These are phyloP conservation scores for Trichoderma endophyticum DNA, from an alignment of 2,329 filamentous ascomycete genomes.

Conservation along the genomic window DNA sequence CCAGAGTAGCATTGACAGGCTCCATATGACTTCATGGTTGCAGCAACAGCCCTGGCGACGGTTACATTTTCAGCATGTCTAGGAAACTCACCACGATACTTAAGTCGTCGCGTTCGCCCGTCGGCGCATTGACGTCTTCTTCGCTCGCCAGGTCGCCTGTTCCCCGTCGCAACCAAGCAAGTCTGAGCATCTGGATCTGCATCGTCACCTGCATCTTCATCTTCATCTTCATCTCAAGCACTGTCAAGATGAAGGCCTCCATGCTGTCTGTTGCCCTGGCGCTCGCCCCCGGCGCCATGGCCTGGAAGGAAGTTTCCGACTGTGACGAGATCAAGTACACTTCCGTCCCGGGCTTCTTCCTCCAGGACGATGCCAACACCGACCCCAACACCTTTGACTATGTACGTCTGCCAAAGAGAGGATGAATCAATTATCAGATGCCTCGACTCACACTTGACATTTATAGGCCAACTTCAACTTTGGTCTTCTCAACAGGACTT, in stretches of 20 bases:
- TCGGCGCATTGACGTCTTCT: not conserved
- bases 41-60: not conserved
- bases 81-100: not conserved
- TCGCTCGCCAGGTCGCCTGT: not conserved
- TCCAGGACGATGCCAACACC: slow-evolving; percentile 59
- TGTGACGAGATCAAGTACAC: slow-evolving; percentile 54
- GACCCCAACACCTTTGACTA: slow-evolving; percentile 60
- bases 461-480: slow-evolving; percentile 58
- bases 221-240: not conserved
- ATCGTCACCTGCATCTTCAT: not conserved
- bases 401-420: slow-evolving; percentile 36
- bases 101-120: not conserved
- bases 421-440: not conserved
- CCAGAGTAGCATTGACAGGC: slow-evolving; percentile 11
- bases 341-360: slow-evolving; percentile 59
- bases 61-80: not conserved
- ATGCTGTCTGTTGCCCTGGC: slow-evolving; percentile 30
- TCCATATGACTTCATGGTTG: slow-evolving; percentile 5
- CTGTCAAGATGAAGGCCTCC: slow-evolving; percentile 33
- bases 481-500: slow-evolving; percentile 61
- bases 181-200: not conserved
- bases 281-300: slow-evolving; percentile 29
- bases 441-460: not conserved
- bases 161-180: not conserved
- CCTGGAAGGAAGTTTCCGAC: slow-evolving; percentile 32